These are phyloP conservation scores for Dictyostelium intermedium DNA, from an alignment of 78 protist genomes.

Conservation along the genomic window DNA sequence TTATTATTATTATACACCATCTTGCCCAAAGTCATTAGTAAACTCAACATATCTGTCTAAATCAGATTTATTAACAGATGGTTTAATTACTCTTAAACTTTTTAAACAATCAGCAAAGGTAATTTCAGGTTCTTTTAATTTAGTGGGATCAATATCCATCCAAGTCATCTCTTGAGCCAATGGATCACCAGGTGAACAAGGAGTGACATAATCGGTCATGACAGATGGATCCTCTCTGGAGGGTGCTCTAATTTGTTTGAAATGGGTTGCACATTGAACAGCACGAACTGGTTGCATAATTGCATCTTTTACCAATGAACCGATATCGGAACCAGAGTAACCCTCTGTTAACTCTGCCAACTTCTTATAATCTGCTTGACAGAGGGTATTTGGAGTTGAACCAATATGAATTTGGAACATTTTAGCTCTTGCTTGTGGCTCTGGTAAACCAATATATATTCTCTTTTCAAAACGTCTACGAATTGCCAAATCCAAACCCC, in stretches of 20 bases:
- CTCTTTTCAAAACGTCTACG: constrained; percentile 92
- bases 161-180: constrained; percentile 84
- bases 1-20: constrained; percentile 45
- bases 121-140: constrained; percentile 70
- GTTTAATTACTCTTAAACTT: constrained; percentile 50
- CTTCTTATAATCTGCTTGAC: constrained; percentile 53
- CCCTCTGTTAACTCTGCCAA: constrained; percentile 91
- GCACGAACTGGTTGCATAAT: constrained; percentile 97
- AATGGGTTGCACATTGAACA: constrained; percentile 96
- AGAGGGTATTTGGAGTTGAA: constrained; percentile 84
- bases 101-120: constrained; percentile 63
- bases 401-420: constrained; percentile 95
- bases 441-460: constrained; percentile 83
- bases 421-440: constrained; percentile 86
- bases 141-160: constrained; percentile 73
- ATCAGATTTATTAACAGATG: constrained; percentile 78
- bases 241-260: constrained; percentile 84
- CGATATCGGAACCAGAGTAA: constrained; percentile 96
- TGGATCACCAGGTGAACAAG: constrained; percentile 87
- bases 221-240: constrained; percentile 73
- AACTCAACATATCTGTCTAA: constrained; percentile 64
- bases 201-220: constrained; percentile 61
- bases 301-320: constrained; percentile 92
- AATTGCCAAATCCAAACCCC: constrained; percentile 98
- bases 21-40: constrained; percentile 80